These are phyloP conservation scores for Scalesia atractyloides DNA, from an alignment of 129 eudicot species.

Conservation along the genomic window DNA sequence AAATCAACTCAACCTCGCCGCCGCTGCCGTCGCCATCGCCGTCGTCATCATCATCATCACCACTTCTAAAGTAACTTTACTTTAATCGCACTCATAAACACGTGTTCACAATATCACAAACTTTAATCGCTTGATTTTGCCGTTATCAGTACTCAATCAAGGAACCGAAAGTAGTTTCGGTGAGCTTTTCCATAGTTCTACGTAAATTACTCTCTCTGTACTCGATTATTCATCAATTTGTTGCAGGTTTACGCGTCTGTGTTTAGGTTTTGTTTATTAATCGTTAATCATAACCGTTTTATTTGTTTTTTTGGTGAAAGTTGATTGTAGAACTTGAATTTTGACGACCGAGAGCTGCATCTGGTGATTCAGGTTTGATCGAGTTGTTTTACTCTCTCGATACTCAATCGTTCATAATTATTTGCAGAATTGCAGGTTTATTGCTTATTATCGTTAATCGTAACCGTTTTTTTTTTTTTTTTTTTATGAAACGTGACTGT, in stretches of 20 bases:
- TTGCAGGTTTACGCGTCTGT: constrained; percentile 8
- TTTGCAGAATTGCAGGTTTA: too few species aligned
- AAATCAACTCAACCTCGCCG: constrained; percentile 19
- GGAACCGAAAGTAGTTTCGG: constrained; percentile 28
- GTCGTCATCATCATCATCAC: constrained; percentile 11
- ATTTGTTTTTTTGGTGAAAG: not conserved
- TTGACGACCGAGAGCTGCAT: not conserved
- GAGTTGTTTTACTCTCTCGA: not conserved
- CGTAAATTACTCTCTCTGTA: constrained; percentile 11
- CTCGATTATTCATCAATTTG: not conserved
- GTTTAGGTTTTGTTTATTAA: not conserved
- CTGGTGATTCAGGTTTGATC: constrained; percentile 37
- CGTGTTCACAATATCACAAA: constrained; percentile 15
- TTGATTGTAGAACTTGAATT: not conserved
- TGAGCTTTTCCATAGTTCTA: constrained; percentile 28
- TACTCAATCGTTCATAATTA: too few species aligned
- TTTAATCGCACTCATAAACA: constrained; percentile 18
- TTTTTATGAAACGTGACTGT: too few species aligned
- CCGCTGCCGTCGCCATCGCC: constrained; percentile 9
- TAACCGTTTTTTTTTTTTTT: too few species aligned
- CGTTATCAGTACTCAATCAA: constrained; percentile 14
- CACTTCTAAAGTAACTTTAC: constrained; percentile 19
- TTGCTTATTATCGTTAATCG: too few species aligned
- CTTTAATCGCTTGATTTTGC: constrained; percentile 38
- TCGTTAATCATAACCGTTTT: constrained; percentile 12